These are phyloP conservation scores for Stachybotrys echinatus DNA, from an alignment of 2,329 filamentous ascomycete genomes.

Conservation along the genomic window DNA sequence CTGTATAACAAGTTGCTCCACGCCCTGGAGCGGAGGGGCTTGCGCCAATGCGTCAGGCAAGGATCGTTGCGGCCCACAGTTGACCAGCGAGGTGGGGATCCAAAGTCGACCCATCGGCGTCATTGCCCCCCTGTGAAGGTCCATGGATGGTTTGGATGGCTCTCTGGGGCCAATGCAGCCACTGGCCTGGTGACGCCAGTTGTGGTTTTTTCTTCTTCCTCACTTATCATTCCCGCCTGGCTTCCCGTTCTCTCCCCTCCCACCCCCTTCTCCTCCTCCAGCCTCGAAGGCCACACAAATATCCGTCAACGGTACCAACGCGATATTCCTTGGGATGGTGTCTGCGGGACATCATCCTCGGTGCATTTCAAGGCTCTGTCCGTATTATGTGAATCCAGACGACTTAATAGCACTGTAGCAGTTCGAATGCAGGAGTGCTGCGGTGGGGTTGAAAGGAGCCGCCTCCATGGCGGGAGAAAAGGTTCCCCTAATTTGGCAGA, in stretches of 20 bases:
- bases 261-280: background rate
- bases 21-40: background rate
- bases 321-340: no score
- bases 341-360: no score
- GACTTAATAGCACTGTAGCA: no score
- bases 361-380: no score
- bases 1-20: background rate
- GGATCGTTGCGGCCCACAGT: conserved; percentile 3
- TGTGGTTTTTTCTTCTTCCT: background rate
- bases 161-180: conserved; percentile 9
- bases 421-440: no score
- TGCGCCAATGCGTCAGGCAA: background rate
- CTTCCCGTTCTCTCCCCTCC: background rate
- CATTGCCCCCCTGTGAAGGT: conserved; percentile 10
- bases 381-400: no score
- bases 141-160: background rate
- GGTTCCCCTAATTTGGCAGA: conserved; percentile 1
- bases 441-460: background rate
- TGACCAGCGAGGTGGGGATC: conserved; percentile 8
- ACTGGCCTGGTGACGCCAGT: conserved; percentile 19
- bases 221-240: no score
- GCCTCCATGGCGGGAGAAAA: background rate
- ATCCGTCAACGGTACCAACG: no score
- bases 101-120: conserved; percentile 11
- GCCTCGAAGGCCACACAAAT: no score